Conservation (phyloP, 441 rosid genomes). For the Euphorbia corollata region DNA sequence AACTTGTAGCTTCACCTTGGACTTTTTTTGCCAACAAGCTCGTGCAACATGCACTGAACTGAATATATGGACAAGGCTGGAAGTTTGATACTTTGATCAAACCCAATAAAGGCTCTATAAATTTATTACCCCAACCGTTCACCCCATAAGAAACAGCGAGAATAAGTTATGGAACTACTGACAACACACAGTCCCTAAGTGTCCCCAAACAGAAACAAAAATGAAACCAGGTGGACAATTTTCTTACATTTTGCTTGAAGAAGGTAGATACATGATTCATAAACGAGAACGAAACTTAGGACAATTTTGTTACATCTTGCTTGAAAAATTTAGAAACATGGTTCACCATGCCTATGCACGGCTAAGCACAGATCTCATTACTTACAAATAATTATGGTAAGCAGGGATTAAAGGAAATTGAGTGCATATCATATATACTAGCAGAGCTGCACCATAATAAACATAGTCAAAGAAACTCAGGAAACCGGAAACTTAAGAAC, state of each 20-base stretch:
- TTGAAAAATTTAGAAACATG: not conserved
- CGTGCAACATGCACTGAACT: not conserved
- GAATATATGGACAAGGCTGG: not conserved
- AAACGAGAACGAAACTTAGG: no score
- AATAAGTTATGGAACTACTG: not conserved
- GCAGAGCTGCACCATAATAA: not conserved
- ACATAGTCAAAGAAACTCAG: not conserved
- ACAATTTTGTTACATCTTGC: no score
- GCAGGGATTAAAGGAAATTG: not conserved
- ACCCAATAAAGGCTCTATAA: not conserved
- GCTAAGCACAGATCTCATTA: not conserved
- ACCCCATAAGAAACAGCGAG: not conserved
- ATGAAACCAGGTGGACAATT: no score
- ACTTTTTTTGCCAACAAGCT: not conserved
- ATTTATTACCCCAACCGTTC: not conserved
- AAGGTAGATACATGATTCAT: no score
- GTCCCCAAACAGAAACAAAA: no score
- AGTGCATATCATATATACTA: not conserved
- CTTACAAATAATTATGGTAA: not conserved
- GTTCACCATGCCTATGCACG: not conserved
- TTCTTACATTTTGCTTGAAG: no score
- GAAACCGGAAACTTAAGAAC: not conserved
- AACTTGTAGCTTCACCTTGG: constrained; percentile 1
- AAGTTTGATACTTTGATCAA: not conserved
- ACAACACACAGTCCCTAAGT: not conserved